These are phyloP conservation scores for Zygosaccharomyces sapae DNA, from an alignment of 1,139 yeast genomes.

Conservation along the genomic window DNA sequence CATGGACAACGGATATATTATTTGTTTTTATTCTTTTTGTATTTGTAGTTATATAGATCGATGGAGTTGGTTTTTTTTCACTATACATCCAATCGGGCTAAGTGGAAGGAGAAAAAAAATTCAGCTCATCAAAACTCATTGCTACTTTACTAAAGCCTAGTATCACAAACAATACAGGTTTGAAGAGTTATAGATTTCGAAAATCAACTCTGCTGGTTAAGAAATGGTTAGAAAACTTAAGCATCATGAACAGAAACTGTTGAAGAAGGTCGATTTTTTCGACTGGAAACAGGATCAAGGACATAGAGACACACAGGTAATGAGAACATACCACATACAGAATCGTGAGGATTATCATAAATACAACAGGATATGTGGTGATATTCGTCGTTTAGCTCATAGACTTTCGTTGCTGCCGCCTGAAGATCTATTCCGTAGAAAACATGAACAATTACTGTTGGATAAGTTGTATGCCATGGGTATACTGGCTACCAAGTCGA, in stretches of 20 bases:
- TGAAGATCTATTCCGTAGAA: slow-evolving; percentile 75
- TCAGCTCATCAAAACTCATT: slow-evolving; percentile 9
- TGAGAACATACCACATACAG: slow-evolving; percentile 90
- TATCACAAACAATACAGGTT: background rate
- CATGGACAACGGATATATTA: slow-evolving; percentile 2
- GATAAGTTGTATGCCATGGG: slow-evolving; percentile 91
- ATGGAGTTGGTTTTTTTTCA: background rate
- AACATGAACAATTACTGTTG: slow-evolving; percentile 79
- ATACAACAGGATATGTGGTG: slow-evolving; percentile 89
- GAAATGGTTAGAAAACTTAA: slow-evolving; percentile 85
- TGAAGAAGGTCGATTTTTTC: slow-evolving; percentile 92
- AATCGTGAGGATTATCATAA: slow-evolving; percentile 94
- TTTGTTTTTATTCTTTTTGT: background rate
- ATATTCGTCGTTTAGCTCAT: slow-evolving; percentile 79
- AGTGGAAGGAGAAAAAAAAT: slow-evolving; percentile 1
- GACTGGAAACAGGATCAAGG: slow-evolving; percentile 97
- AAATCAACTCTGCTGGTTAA: background rate
- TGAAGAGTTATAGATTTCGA: slow-evolving; percentile 11
- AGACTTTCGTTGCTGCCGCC: slow-evolving; percentile 80
- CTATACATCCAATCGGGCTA: background rate
- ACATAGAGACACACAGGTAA: slow-evolving; percentile 91
- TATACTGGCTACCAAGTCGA: slow-evolving; percentile 73
- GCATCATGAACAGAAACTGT: slow-evolving; percentile 90
- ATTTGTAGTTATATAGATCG: background rate
- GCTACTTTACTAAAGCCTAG: background rate